A percentile compares a stretch with the other conserved stretches of the same genome.
Evolutionary conservation across 2,329 filamentous ascomycete genomes (phyloP).

Genomic region (Tolypocladium capitatum): DNA sequence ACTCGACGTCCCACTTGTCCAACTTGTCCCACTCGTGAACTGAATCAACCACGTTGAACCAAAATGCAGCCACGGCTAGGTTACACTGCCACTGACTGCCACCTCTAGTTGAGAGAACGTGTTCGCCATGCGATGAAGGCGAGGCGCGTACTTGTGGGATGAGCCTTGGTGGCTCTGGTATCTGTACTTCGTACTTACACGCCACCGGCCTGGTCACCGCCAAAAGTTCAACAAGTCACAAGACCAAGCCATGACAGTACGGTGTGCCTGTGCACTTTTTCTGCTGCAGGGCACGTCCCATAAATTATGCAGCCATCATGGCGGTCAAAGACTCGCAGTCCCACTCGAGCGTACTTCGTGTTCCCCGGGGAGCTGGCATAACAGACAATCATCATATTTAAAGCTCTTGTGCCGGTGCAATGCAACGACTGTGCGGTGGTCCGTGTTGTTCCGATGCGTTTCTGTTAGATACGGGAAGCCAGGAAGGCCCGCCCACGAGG

Average conservation of each 20-base stretch:
- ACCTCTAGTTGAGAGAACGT: background rate
- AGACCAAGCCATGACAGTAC: background rate
- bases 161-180: too few relatives aligned
- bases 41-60: background rate
- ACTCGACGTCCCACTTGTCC: background rate
- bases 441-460: background rate
- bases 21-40: too few relatives aligned
- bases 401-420: background rate
- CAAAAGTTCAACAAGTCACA: background rate
- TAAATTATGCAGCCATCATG: constrained; percentile 16
- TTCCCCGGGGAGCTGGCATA: background rate
- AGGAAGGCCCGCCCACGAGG: background rate
- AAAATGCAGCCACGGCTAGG: too few relatives aligned
- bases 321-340: constrained; percentile 10
- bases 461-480: background rate
- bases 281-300: constrained; percentile 16
- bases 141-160: background rate
- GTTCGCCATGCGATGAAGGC: background rate
- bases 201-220: background rate
- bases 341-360: background rate
- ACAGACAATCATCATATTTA: background rate
- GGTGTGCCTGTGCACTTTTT: background rate
- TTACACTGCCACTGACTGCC: background rate
- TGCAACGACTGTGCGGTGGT: background rate
- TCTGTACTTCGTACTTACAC: too few relatives aligned